A percentile compares a stretch with the other conserved stretches of the same genome.
These are phyloP conservation scores for Cryptomeria japonica DNA, from an alignment of 75 land plant genomes.

Conservation along the genomic window DNA sequence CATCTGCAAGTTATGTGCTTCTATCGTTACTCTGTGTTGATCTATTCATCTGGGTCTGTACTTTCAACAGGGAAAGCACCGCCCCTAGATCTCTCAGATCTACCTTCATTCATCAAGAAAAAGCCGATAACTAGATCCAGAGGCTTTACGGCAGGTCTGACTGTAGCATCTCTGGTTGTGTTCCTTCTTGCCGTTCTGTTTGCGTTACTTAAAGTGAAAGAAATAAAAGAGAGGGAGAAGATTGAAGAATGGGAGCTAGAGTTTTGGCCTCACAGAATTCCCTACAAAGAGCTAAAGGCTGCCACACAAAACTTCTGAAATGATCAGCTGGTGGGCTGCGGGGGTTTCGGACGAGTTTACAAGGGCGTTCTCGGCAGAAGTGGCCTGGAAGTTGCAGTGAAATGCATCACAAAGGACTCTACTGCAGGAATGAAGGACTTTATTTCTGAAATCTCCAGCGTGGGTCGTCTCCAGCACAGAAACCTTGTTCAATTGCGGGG, in stretches of 20 bases:
- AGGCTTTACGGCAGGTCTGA: background rate
- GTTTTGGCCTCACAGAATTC: constrained; percentile 20
- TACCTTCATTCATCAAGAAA: background rate
- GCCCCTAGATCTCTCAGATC: background rate
- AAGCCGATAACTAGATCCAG: background rate
- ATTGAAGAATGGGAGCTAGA: constrained; percentile 24
- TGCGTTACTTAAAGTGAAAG: background rate
- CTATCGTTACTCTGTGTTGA: too few species aligned
- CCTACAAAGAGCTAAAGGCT: constrained; percentile 15
- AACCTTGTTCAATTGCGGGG: constrained; percentile 33
- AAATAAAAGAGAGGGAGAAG: constrained; percentile 1
- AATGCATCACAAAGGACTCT: constrained; percentile 19
- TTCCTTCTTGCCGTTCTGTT: background rate
- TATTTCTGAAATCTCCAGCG: constrained; percentile 18
- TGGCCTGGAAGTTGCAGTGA: constrained; percentile 21
- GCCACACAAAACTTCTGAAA: constrained; percentile 18
- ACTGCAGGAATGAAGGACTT: constrained; percentile 28
- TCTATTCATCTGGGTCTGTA: too few species aligned
- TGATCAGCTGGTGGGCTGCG: constrained; percentile 12
- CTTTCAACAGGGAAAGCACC: background rate
- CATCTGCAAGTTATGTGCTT: too few species aligned
- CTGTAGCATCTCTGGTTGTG: background rate
- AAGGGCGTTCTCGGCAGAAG: constrained; percentile 9
- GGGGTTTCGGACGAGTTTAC: constrained; percentile 30
- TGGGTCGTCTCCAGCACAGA: constrained; percentile 28